Conservation (phyloP, 345 rosid species). For the Mercurialis annua region DNA sequence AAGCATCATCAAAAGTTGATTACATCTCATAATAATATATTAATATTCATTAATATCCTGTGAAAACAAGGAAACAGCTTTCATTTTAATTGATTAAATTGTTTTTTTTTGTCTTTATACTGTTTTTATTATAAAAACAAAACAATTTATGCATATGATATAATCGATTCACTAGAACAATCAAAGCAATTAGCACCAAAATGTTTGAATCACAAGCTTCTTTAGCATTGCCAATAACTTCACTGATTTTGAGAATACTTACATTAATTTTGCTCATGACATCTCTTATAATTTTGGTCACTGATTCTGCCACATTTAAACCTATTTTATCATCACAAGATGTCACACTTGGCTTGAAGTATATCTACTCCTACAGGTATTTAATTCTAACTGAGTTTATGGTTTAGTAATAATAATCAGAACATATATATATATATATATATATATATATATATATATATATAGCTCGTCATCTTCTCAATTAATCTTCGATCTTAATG, state of each 20-base stretch:
- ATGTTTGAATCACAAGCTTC: background rate
- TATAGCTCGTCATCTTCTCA: background rate
- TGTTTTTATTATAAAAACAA: background rate
- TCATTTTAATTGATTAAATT: too few species aligned
- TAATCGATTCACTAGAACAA: too few species aligned
- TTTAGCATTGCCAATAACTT: background rate
- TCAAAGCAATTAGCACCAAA: background rate
- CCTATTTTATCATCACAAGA: background rate
- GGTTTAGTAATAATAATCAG: too few species aligned
- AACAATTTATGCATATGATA: background rate
- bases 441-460: too few species aligned
- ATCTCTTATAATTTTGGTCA: background rate
- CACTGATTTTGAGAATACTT: background rate
- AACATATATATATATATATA: too few species aligned
- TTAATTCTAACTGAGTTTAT: background rate
- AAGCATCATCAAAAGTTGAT: too few species aligned
- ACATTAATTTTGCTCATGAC: constrained; percentile 1
- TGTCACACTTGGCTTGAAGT: constrained; percentile 4
- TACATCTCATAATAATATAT: too few species aligned
- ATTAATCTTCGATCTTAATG: background rate
- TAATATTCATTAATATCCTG: too few species aligned
- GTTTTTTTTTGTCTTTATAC: background rate
- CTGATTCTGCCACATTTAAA: background rate
- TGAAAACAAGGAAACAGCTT: background rate
- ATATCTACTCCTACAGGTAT: background rate